Evolutionary conservation across 768 basidiomycete genomes (phyloP), one percentile per base, ranked within the genome.

Genomic region (Lentinus brumalis): DNA sequence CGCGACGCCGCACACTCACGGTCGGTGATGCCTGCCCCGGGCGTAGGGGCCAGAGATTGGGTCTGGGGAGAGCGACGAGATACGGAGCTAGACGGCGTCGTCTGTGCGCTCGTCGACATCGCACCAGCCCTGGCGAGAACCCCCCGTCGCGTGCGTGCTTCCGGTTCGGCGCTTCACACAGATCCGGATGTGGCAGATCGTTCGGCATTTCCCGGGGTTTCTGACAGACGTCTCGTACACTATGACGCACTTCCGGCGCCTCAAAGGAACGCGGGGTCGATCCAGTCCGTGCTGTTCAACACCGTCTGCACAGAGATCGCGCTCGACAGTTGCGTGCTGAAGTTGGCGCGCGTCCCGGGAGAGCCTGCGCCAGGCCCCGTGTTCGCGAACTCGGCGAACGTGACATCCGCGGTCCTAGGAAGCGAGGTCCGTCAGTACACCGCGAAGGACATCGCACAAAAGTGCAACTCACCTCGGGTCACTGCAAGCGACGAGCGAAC

Each of bases 381-480:
- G 57, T 71, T 72, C 44, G 61, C 68, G 62, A 65, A 71, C 65
- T 73, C 70, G 41, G 69, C 72, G 63, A 70, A 71, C 6, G 67
- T 65, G 38, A 71, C 67, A 50, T 71, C 57, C 57, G 70, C 70
- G 2, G 72, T 73, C 45, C 66, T 69, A 32, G 7, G 39, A n/a
- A 29, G 52, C 39, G n/a, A 21, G 10, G 29, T 29, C 3, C 11
- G 26, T 15, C 21, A 11, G 47, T 30, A 50, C 5, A 16, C 21
- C 11, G 14, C 21, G 3, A 30, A 11, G 16, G 15, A 35, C 35
- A 53, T 21, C 29, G 31, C 6, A 26, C 21, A 26, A 26, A 26
- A 26, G 21, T 26, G 21, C 21, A 26, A 26, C 21, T 26, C 21
- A 26, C 21, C 21, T 26, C 21, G 21, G 21, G 21, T 26, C 21